Percentiles rank a stretch among this genome's conserved stretches.
Conservation (phyloP, 768 basidiomycete species). For the Hericium rajendrae region DNA sequence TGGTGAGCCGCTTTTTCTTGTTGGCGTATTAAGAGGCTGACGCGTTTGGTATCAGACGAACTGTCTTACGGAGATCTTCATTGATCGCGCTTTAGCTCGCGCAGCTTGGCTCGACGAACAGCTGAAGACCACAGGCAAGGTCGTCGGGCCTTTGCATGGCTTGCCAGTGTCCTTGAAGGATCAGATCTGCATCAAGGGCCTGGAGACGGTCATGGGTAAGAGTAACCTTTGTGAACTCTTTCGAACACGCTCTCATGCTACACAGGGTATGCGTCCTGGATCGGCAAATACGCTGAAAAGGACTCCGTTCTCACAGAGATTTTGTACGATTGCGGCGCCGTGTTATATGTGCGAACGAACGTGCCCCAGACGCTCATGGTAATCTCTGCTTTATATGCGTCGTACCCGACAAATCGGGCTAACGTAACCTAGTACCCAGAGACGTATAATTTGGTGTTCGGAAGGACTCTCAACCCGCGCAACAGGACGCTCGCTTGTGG, state of each 20-base stretch:
- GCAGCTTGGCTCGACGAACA: conserved; percentile 35
- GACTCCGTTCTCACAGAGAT: conserved; percentile 46
- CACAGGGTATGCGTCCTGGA: conserved; percentile 44
- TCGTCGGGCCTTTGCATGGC: conserved; percentile 37
- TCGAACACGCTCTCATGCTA: background rate
- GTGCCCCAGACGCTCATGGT: conserved; percentile 50
- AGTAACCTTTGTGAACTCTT: conserved; percentile 9
- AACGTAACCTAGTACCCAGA: conserved; percentile 52
- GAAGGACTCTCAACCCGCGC: conserved; percentile 66
- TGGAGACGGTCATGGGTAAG: conserved; percentile 50
- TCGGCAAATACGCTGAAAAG: conserved; percentile 35
- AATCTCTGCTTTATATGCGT: background rate
- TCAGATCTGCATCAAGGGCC: conserved; percentile 46
- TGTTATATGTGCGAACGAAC: conserved; percentile 47
- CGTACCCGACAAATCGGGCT: background rate
- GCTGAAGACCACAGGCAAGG: conserved; percentile 27
- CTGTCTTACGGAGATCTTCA: conserved; percentile 41
- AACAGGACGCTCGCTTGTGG: conserved; percentile 65
- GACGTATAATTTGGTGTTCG: conserved; percentile 71
- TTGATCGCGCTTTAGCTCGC: conserved; percentile 32
- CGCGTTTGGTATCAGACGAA: conserved; percentile 26
- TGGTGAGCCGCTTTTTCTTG: conserved; percentile 21
- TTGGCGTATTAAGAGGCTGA: too few species aligned
- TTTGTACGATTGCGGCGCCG: conserved; percentile 45
- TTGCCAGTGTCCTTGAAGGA: conserved; percentile 39